A percentile compares a stretch with the other conserved stretches of the same genome.
Conservation (phyloP, 2,329 filamentous ascomycete genomes). For the Colletotrichum phormii region DNA sequence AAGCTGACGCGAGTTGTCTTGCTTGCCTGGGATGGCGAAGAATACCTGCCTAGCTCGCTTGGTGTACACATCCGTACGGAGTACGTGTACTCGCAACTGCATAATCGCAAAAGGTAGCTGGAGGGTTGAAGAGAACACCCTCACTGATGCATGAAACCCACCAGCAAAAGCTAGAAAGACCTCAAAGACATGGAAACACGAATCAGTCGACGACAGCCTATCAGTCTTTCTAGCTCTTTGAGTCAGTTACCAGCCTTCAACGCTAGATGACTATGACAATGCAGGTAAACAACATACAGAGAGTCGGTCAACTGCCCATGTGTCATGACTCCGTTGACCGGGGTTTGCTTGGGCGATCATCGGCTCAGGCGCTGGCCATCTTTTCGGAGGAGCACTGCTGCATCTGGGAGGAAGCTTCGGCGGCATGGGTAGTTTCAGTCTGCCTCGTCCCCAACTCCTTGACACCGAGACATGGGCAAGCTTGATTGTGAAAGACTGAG, state of each 20-base stretch:
- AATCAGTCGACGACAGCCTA: slow-evolving; percentile 24
- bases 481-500: neutral
- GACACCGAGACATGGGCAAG: slow-evolving; percentile 20
- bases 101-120: neutral
- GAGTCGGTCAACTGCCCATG: slow-evolving; percentile 23
- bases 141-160: slow-evolving; percentile 35
- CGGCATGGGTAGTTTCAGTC: slow-evolving; percentile 29
- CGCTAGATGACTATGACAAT: slow-evolving; percentile 13
- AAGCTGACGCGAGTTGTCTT: slow-evolving; percentile 16
- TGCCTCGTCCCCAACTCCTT: slow-evolving; percentile 7
- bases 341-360: slow-evolving; percentile 28
- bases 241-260: slow-evolving; percentile 18
- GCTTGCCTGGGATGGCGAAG: slow-evolving; percentile 3
- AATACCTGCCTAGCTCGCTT: neutral
- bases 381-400: slow-evolving; percentile 14
- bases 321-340: slow-evolving; percentile 32
- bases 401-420: slow-evolving; percentile 30
- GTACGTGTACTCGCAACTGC: neutral
- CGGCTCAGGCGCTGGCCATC: slow-evolving; percentile 18
- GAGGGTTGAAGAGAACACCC: slow-evolving; percentile 24
- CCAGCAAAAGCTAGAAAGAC: slow-evolving; percentile 26
- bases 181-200: slow-evolving; percentile 12
- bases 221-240: slow-evolving; percentile 22
- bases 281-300: slow-evolving; percentile 9
- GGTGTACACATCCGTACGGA: neutral